A percentile compares a stretch with the other conserved stretches of the same genome.
Conservation (phyloP, 139 green algal genomes). For the Dunaliella primolecta region DNA sequence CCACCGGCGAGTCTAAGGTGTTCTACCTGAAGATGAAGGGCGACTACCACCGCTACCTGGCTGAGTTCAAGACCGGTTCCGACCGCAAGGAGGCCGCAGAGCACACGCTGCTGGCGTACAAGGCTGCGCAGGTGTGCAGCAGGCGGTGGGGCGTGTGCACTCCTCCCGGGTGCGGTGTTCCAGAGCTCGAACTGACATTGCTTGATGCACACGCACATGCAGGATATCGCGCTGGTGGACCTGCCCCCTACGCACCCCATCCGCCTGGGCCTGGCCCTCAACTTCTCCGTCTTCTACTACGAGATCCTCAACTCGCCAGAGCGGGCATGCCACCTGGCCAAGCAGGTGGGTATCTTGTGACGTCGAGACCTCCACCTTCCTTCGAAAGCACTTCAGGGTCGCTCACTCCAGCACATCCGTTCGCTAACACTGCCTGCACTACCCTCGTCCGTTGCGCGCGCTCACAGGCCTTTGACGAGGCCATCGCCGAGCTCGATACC, state of each 20-base stretch:
- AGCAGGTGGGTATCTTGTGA: slow-evolving; percentile 67
- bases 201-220: slow-evolving; percentile 13
- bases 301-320: slow-evolving; percentile 97
- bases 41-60: slow-evolving; percentile 98
- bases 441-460: neutral
- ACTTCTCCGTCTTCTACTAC: slow-evolving; percentile 99
- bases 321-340: slow-evolving; percentile 90
- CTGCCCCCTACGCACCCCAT: slow-evolving; percentile 96
- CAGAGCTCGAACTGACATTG: too few species aligned
- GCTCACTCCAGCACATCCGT: neutral
- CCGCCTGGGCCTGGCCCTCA: slow-evolving; percentile 91
- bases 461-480: slow-evolving; percentile 96
- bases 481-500: slow-evolving; percentile 97
- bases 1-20: slow-evolving; percentile 92
- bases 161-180: too few species aligned
- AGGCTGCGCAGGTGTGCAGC: slow-evolving; percentile 76
- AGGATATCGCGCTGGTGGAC: slow-evolving; percentile 91
- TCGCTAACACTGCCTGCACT: neutral
- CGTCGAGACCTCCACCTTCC: neutral
- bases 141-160: neutral
- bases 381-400: neutral
- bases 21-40: slow-evolving; percentile 96
- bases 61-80: slow-evolving; percentile 90
- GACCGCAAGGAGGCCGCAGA: slow-evolving; percentile 92
- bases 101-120: slow-evolving; percentile 92